Evolutionary conservation across 2,329 filamentous ascomycete genomes (phyloP), one percentile per base, ranked within the genome.

Genomic region (Neonectria hederae): DNA sequence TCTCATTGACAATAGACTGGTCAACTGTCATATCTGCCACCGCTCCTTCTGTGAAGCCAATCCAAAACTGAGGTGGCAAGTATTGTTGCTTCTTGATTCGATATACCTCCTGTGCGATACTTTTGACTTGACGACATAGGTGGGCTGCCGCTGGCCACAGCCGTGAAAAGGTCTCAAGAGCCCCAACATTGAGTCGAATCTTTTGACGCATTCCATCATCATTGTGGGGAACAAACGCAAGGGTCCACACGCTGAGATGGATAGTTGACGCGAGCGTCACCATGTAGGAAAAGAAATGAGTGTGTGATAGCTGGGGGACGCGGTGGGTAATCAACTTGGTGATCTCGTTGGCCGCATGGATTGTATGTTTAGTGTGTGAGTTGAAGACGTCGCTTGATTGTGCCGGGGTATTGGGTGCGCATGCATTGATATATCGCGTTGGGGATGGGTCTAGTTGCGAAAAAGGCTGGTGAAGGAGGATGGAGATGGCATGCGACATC

Each of bases 221-320:
- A 70, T 89, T 85, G 67, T 84, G 84, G 2, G 83, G 80, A 54
- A 90, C 83, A 54, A 87, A 87, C 72, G 87, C 87, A 19, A 89
- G 82, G 54, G 82, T 89, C 87, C 93, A 97, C 66, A 92, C 91
- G 57, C 90, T 92, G 21, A 96, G 84, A 73, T 96, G 92, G 9
- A 95, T 91, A 68, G 94, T 91, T 7, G 92, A 92, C 11, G 90
- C 90, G 48, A 94, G 82, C 1, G 92, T 92, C 56, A 95, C 82
- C 45, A 92, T 89, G 76, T 92, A 96, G 43, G 91, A 92, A 80
- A 96, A 94, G 78, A 94, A 94, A 61, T 93, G 92, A 0, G 89
- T 94, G 79, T 97, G 92, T 38, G 87, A 87, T 2, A 90, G 83
- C 2, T 95, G 81, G 0, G 89, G 85, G 3, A 90, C 87, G 0